Evolutionary conservation across 805 yeast species (phyloP), one percentile per base, ranked within the genome.

Genomic region (Pichia nanzhaoensis): DNA sequence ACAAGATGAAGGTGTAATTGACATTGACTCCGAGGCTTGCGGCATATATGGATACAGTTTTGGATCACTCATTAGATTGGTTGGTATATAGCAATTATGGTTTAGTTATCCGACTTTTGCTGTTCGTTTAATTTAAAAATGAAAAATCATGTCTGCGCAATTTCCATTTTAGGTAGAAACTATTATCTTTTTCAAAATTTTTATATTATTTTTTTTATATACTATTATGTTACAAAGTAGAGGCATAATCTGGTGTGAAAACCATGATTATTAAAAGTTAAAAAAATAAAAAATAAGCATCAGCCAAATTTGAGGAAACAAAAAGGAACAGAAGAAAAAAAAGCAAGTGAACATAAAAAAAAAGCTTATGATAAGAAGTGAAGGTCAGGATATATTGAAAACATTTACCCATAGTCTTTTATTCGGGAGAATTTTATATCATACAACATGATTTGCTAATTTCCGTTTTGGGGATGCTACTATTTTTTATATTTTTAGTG

Each of bases 201-300:
- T 3, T 24, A 5, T 3, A n/a, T 8, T 36, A 31, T 39, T 39
- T 24, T 32, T 32, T 39, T 30, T 6, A 31, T 24, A 22, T 34
- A 34, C 17, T 39, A 39, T 39, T 41, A 41, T 41, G n/a, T 41
- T 41, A 41, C 44, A 41, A 41, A 41, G 37, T 34, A 10, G 28
- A 10, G 10, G 28, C 6, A 24, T 10, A 24, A 10, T 7, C 6
- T 7, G 28, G 28, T 24, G 28, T 24, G 10, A 24, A 24, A 7
- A 24, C 28, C 28, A 7, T 7, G 10, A 24, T 7, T 6, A 7
- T 6, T 24, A 7, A 10, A 24, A 24, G 9, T 24, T 6, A 10
- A 24, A 24, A 24, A 24, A 10, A 24, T 24, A 10, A 10, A 24
- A 24, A 10, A 10, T 24, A 7, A 24, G 28, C 28, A 10, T 10